Evolutionary conservation across 257 asterid genomes (phyloP).

Genomic region (Solanum appendiculatum): DNA sequence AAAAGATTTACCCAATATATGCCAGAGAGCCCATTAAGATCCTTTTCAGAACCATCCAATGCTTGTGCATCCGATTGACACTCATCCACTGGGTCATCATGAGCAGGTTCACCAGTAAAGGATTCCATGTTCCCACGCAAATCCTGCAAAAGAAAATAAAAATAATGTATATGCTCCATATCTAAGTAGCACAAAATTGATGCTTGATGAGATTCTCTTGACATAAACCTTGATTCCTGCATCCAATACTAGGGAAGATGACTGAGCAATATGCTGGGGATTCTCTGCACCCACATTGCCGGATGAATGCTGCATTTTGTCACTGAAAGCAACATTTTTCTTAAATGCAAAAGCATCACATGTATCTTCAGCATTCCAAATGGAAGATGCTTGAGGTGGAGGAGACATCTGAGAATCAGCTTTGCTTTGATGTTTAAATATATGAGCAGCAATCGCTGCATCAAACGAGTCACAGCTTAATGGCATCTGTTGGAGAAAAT

Average conservation of each 20-base stretch:
- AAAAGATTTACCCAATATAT: conserved; percentile 70
- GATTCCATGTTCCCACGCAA: conserved; percentile 30
- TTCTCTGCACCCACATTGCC: conserved; percentile 19
- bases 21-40: conserved; percentile 57
- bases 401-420: conserved; percentile 28
- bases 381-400: conserved; percentile 44
- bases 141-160: conserved; percentile 30
- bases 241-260: conserved; percentile 28
- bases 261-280: conserved; percentile 12
- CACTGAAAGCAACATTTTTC: conserved; percentile 26
- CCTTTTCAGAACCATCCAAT: conserved; percentile 41
- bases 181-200: background rate
- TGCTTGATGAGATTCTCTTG: background rate
- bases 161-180: background rate
- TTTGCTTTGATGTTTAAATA: conserved; percentile 62
- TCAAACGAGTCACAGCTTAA: conserved; percentile 95
- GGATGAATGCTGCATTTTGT: conserved; percentile 14
- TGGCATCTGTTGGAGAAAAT: conserved; percentile 45
- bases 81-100: conserved; percentile 28
- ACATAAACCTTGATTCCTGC: conserved; percentile 41
- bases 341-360: conserved; percentile 88
- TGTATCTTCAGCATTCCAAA: conserved; percentile 96
- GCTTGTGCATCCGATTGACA: conserved; percentile 21
- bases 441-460: conserved; percentile 96
- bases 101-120: conserved; percentile 13